Conservation (phyloP, 495 filamentous ascomycete species). For the Hypoxylon subgilvum region DNA sequence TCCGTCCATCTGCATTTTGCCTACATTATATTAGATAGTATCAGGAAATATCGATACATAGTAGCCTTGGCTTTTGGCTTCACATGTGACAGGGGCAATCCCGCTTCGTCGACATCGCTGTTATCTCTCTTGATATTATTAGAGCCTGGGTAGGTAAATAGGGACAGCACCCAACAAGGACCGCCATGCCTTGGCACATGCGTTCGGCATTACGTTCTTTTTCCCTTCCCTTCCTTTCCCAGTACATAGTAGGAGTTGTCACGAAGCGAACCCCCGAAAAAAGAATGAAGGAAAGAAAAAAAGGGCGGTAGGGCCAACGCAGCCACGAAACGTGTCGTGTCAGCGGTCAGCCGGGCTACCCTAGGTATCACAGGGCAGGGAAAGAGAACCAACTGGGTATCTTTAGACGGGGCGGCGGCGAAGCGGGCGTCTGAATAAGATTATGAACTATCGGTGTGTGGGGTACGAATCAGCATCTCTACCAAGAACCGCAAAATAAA, state of each 20-base stretch:
- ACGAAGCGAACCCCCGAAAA: no score
- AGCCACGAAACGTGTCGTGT: no score
- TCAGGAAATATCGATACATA: slow-evolving; percentile 9
- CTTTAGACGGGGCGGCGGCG: slow-evolving; percentile 21
- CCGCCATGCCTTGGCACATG: slow-evolving; percentile 25
- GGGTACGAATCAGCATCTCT: slow-evolving; percentile 33
- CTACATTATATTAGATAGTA: no score
- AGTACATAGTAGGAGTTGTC: no score
- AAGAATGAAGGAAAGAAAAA: not conserved
- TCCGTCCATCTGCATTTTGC: slow-evolving; percentile 20
- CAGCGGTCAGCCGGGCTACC: slow-evolving; percentile 30
- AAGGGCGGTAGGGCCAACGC: slow-evolving; percentile 14
- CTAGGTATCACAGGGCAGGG: not conserved
- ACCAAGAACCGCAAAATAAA: slow-evolving; percentile 18
- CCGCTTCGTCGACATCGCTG: not conserved
- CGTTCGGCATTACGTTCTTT: no score
- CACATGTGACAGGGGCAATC: slow-evolving; percentile 11
- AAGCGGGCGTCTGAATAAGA: slow-evolving; percentile 41
- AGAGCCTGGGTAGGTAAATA: slow-evolving; percentile 9
- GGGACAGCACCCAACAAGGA: slow-evolving; percentile 2
- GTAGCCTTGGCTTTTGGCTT: slow-evolving; percentile 2
- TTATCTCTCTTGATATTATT: not conserved
- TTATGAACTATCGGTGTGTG: slow-evolving; percentile 39
- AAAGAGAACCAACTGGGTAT: no score
- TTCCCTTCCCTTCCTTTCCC: no score